Conservation (phyloP, 2,329 filamentous ascomycete species). For the Ophiostoma perfectum region DNA sequence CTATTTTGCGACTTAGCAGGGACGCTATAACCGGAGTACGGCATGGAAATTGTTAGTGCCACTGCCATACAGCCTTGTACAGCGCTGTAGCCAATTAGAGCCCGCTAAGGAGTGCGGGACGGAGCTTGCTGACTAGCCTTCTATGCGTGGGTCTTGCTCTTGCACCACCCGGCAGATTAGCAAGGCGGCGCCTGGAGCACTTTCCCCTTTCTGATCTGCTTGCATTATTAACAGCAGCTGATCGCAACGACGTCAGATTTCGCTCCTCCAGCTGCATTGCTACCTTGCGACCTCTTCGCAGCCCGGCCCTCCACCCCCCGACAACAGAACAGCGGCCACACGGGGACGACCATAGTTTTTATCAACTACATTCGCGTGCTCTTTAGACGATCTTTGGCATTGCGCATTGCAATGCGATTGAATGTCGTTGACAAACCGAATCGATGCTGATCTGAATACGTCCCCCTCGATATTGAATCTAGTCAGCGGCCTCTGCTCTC, state of each 20-base stretch:
- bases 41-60: background rate
- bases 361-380: no score
- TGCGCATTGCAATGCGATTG: slow-evolving; percentile 1
- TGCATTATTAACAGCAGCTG: background rate
- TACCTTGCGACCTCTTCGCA: slow-evolving; percentile 1
- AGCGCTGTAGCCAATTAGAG: slow-evolving; percentile 7
- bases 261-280: background rate
- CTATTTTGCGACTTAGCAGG: no score
- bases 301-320: background rate
- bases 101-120: background rate
- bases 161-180: no score
- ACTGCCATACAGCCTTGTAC: background rate
- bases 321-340: background rate
- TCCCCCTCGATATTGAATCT: background rate
- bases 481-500: background rate
- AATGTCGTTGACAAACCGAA: background rate
- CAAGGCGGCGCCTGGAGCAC: background rate
- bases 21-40: background rate
- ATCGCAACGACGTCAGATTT: background rate
- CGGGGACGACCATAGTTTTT: background rate
- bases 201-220: slow-evolving; percentile 5
- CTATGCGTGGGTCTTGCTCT: no score
- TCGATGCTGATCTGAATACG: background rate
- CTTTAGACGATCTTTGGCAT: background rate
- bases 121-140: background rate